Conservation (phyloP, 1,284 basidiomycete genomes). For the Ceratobasidium papillatum region DNA sequence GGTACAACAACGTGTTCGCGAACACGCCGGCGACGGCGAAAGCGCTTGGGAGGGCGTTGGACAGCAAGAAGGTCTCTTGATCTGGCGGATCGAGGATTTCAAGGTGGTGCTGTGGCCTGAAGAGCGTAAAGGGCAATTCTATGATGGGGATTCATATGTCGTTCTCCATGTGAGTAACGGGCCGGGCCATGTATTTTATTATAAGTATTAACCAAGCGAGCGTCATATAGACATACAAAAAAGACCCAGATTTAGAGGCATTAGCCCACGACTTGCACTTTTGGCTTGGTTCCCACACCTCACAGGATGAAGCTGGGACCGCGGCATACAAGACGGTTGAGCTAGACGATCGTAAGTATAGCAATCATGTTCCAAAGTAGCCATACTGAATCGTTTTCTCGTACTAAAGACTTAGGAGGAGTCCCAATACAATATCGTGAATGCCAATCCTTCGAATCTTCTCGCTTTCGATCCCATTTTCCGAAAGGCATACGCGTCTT, state of each 20-base stretch:
- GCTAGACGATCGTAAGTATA: conserved; percentile 66
- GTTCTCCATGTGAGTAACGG: conserved; percentile 60
- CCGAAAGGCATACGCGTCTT: conserved; percentile 62
- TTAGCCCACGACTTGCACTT: conserved; percentile 70
- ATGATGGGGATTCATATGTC: conserved; percentile 72
- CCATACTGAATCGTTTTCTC: neutral
- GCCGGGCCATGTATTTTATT: neutral
- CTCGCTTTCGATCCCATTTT: conserved; percentile 66
- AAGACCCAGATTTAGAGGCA: conserved; percentile 57
- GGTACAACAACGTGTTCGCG: conserved; percentile 66
- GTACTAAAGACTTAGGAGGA: conserved; percentile 59
- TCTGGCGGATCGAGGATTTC: conserved; percentile 70
- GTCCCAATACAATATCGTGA: conserved; percentile 68
- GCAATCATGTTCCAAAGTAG: neutral
- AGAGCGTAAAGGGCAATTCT: conserved; percentile 63
- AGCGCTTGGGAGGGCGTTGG: conserved; percentile 63
- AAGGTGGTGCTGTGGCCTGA: conserved; percentile 63
- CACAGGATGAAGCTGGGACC: conserved; percentile 69
- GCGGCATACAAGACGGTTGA: conserved; percentile 75
- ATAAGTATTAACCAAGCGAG: neutral
- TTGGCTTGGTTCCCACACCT: conserved; percentile 68
- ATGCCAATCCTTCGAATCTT: conserved; percentile 65
- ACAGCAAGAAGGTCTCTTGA: conserved; percentile 56
- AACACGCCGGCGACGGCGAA: conserved; percentile 63
- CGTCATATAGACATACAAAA: conserved; percentile 61